Base-by-base conservation (phyloP, 352 stramenopile genomes). In the Phytophthora sp. region DNA sequence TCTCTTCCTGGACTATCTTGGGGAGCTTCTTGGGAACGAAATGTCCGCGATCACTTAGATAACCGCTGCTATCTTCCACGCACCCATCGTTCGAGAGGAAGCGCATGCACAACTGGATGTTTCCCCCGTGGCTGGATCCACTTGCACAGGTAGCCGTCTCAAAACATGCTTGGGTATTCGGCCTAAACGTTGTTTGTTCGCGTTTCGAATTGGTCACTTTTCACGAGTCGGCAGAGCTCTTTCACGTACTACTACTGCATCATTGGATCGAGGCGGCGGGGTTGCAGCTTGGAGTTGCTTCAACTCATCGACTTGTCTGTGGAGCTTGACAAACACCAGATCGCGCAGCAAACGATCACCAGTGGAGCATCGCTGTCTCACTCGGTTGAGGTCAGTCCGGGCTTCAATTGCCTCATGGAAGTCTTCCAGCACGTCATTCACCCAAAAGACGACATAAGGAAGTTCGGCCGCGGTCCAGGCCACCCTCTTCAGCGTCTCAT, bases 271-370 rank as follows among this genome's bases (percentile, higher is more conserved):
- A n/a, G n/a, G n/a, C n/a, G n/a, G n/a, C n/a, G n/a, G n/a, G n/a
- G n/a, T n/a, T n/a, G n/a, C n/a, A n/a, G n/a, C n/a, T n/a, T n/a
- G n/a, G n/a, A n/a, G n/a, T n/a, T n/a, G 26, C 6, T 13, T 5
- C 17, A n/a, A 23, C 9, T 24, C 27, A 4, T 34, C 34, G 1
- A 35, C 13, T n/a, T 57, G 49, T 12, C 35, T 21, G 13, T 57
- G 49, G 5, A 57, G n/a, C 31, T 57, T 57, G 0, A 57, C 49
- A 15, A 57, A 48, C 49, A 56, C 46, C n/a, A 48, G 15, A 26
- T 56, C 49, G 3, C 49, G 23, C n/a, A 57, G 34, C 1, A 57
- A 17, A 11, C 49, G 21, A 20, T 57, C 49, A 26, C 46, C 49
- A 10, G 35, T 37, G 10, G 34, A 46, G 12, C 49, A 57, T 5